phyloP scores from a whole-genome alignment of 148 eudicot species.

The Beta vulgaris region DNA sequence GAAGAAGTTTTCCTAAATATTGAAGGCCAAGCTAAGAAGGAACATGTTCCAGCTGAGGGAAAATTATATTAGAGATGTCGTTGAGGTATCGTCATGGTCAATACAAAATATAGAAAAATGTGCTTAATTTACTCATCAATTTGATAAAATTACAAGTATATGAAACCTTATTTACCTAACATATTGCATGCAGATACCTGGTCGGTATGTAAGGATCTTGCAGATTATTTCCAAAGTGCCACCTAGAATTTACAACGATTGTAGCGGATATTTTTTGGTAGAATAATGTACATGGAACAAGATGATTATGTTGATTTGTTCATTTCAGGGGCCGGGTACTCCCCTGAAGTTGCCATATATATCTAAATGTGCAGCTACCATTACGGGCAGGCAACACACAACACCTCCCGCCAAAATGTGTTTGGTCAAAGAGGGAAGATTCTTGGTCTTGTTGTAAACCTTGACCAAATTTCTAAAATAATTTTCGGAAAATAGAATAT shows the following conservation, averaged over 20 bases:
- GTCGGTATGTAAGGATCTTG: slow-evolving; percentile 67
- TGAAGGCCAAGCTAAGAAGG: slow-evolving; percentile 83
- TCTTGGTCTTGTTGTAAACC: slow-evolving; percentile 58
- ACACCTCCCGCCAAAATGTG: slow-evolving; percentile 17
- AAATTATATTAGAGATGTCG: slow-evolving; percentile 60
- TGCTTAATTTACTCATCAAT: background rate
- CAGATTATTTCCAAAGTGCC: too few relatives aligned
- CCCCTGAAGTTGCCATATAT: slow-evolving; percentile 60
- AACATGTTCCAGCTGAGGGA: slow-evolving; percentile 82
- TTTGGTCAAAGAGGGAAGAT: slow-evolving; percentile 34
- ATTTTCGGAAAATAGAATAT: slow-evolving; percentile 20
- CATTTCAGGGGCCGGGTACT: slow-evolving; percentile 73
- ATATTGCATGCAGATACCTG: slow-evolving; percentile 59
- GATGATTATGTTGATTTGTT: slow-evolving; percentile 82
- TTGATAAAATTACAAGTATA: background rate
- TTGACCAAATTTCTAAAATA: slow-evolving; percentile 40
- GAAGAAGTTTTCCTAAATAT: slow-evolving; percentile 95
- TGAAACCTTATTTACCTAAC: too few relatives aligned
- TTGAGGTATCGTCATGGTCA: slow-evolving; percentile 50
- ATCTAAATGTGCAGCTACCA: slow-evolving; percentile 41
- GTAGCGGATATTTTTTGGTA: slow-evolving; percentile 74
- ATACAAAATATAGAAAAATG: background rate
- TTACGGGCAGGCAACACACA: too few relatives aligned
- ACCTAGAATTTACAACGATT: slow-evolving; percentile 66
- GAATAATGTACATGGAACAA: slow-evolving; percentile 85